Evolutionary conservation across 2,329 filamentous ascomycete species (phyloP).

Genomic region (Annulohypoxylon truncatum): DNA sequence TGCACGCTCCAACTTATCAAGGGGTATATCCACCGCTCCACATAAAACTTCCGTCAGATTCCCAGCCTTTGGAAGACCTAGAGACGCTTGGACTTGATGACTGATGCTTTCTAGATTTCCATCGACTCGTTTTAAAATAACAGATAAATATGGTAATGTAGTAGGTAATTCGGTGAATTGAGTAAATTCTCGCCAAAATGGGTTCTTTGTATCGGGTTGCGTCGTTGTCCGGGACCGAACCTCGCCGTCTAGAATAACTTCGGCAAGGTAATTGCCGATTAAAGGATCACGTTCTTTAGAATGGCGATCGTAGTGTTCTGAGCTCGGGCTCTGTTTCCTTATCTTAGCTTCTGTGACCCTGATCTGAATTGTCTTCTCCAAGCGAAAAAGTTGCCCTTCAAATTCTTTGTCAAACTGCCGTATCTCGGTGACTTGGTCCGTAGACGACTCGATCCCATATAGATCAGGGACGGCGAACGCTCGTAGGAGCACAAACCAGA

Average conservation of each 20-base stretch:
- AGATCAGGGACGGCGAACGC: constrained; percentile 93
- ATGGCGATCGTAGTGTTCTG: constrained; percentile 50
- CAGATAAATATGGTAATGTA: constrained; percentile 73
- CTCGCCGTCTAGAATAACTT: constrained; percentile 83
- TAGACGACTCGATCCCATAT: constrained; percentile 71
- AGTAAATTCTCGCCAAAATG: constrained; percentile 86
- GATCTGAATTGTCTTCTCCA: constrained; percentile 70
- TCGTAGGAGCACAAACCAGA: constrained; percentile 93
- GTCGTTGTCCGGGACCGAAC: constrained; percentile 79
- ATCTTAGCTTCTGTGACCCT: constrained; percentile 73
- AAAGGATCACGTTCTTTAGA: constrained; percentile 58
- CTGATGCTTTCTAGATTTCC: constrained; percentile 60
- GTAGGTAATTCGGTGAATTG: constrained; percentile 80
- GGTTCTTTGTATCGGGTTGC: constrained; percentile 76
- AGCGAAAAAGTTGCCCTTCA: constrained; percentile 65
- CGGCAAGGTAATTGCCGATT: constrained; percentile 79
- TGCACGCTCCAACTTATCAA: constrained; percentile 81
- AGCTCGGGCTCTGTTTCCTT: constrained; percentile 52
- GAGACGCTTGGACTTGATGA: constrained; percentile 57
- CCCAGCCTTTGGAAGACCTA: constrained; percentile 57
- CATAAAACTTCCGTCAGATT: constrained; percentile 65
- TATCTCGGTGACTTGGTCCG: constrained; percentile 58
- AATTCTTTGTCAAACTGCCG: constrained; percentile 55
- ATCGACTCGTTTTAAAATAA: constrained; percentile 77
- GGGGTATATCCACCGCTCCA: constrained; percentile 82